Conservation (phyloP, 2,329 filamentous ascomycete genomes). For the Monosporascus sp. region DNA sequence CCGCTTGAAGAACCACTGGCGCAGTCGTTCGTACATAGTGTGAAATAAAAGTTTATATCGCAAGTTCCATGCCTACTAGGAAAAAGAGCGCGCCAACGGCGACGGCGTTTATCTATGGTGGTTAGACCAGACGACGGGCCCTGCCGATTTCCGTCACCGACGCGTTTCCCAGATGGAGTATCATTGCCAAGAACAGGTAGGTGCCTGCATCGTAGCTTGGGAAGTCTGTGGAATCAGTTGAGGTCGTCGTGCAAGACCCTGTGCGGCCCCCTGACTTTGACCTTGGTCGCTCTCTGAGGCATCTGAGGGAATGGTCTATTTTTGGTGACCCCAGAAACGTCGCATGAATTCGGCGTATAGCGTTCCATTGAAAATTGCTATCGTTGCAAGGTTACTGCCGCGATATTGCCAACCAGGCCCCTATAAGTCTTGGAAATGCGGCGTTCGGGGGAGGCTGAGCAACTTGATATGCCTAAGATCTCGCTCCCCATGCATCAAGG, state of each 20-base stretch:
- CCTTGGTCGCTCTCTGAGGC: neutral
- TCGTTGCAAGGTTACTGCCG: neutral
- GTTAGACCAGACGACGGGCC: neutral
- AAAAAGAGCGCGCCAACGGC: neutral
- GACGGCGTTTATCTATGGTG: neutral
- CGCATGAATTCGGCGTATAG: neutral
- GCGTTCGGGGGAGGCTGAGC: neutral
- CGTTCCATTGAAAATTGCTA: neutral
- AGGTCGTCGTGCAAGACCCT: neutral
- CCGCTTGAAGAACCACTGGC: neutral
- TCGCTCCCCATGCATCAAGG: neutral
- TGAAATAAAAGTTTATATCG: neutral
- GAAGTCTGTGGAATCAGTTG: neutral
- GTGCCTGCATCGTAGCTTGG: neutral
- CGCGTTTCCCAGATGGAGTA: neutral
- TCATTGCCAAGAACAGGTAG: neutral
- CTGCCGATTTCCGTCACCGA: neutral
- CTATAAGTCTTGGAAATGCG: neutral
- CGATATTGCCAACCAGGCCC: neutral
- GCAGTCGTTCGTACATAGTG: neutral
- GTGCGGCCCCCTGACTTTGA: neutral
- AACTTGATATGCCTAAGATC: neutral
- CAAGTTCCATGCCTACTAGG: neutral
- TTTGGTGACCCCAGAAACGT: neutral
- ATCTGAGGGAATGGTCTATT: neutral